phyloP scores from a whole-genome alignment of 2,329 filamentous ascomycete species.

The Lomentospora prolificans region DNA sequence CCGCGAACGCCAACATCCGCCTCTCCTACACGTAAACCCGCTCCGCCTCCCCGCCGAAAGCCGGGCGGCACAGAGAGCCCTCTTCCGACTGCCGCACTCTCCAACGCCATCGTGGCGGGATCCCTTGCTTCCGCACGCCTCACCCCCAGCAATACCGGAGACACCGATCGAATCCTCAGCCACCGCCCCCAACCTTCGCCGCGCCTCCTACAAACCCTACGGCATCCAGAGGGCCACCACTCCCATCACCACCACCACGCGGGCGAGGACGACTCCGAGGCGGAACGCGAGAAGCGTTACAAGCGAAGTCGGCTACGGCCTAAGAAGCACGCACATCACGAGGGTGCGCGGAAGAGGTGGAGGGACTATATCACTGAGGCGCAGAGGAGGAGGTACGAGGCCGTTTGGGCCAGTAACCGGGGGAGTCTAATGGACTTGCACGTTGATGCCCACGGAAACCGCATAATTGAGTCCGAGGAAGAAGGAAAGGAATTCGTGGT shows the following conservation, averaged over 20 bases:
- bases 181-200: conserved; percentile 34
- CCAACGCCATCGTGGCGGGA: conserved; percentile 65
- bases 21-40: conserved; percentile 15
- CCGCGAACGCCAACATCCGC: conserved; percentile 2
- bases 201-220: conserved; percentile 56
- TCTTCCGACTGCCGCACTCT: conserved; percentile 54
- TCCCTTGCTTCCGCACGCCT: conserved; percentile 58
- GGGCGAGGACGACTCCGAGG: conserved; percentile 23
- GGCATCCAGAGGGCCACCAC: conserved; percentile 18
- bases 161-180: conserved; percentile 26
- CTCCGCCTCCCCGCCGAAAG: conserved; percentile 7
- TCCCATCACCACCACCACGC: neutral
- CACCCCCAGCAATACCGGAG: conserved; percentile 29
- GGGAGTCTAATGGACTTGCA: conserved; percentile 39
- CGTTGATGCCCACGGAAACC: conserved; percentile 7
- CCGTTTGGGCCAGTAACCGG: conserved; percentile 74
- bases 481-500: conserved; percentile 43
- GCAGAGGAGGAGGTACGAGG: conserved; percentile 74
- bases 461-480: conserved; percentile 10
- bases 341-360: conserved; percentile 68
- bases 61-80: conserved; percentile 9
- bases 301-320: conserved; percentile 14
- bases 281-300: conserved; percentile 24
- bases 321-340: conserved; percentile 63
- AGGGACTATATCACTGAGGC: conserved; percentile 61